Percentiles rank a stretch among this genome's conserved stretches.
Evolutionary conservation across 2,329 filamentous ascomycete species (phyloP).

Genomic region (Clonostachys rosea): DNA sequence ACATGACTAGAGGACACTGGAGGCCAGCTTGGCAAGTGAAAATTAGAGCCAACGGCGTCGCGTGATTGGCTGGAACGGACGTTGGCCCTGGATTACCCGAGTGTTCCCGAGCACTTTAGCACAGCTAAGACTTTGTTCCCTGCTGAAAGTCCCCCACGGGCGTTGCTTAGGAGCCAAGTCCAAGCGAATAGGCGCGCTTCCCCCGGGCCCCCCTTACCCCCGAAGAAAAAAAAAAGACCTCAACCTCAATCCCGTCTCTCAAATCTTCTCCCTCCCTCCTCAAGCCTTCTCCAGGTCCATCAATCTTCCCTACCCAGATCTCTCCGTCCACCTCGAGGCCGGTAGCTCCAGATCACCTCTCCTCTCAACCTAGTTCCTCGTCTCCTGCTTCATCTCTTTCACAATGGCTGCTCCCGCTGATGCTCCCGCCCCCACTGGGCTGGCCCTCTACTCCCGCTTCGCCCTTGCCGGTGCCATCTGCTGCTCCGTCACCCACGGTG

Average conservation of each 20-base stretch:
- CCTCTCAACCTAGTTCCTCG: slow-evolving; percentile 24
- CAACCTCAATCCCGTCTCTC: slow-evolving; percentile 6
- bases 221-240: slow-evolving; percentile 16
- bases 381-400: slow-evolving; percentile 8
- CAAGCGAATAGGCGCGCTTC: slow-evolving; percentile 1
- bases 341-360: slow-evolving; percentile 13
- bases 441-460: slow-evolving; percentile 89
- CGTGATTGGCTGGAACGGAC: too few species aligned
- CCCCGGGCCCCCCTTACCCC: neutral
- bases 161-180: neutral
- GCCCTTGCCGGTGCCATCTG: slow-evolving; percentile 96
- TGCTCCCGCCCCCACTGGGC: slow-evolving; percentile 36
- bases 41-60: too few species aligned
- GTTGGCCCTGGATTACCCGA: slow-evolving; percentile 13
- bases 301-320: neutral
- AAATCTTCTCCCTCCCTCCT: slow-evolving; percentile 8
- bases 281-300: neutral
- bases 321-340: slow-evolving; percentile 1
- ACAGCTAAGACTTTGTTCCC: neutral
- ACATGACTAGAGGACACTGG: too few species aligned
- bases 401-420: slow-evolving; percentile 44
- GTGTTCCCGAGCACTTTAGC: slow-evolving; percentile 14
- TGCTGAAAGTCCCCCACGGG: slow-evolving; percentile 1
- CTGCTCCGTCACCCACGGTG: slow-evolving; percentile 97
- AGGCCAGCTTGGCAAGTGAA: too few species aligned